Evolutionary conservation across 176 grass and related monocot species (phyloP), one percentile per base, ranked within the genome.

Genomic region (Pontederia crassipes): DNA sequence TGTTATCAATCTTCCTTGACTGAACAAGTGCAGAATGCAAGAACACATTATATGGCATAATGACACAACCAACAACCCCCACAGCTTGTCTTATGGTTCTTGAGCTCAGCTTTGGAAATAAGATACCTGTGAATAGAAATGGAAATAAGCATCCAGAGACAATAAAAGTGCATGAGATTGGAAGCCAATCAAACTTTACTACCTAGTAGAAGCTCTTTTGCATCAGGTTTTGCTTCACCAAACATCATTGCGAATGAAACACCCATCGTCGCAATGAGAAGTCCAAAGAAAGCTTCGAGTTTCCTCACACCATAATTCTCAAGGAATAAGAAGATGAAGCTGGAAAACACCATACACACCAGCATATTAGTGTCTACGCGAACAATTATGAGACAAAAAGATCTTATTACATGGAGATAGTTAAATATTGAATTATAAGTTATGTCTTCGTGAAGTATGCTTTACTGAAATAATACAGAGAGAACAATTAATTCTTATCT

Each of bases 251-350:
- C 91, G 58, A 96, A 96, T 26, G 86, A 90, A 58, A 90, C 0
- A 32, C 78, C 91, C 83, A 96, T 96, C 55, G 57, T 87, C 67
- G 83, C 78, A 66, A 96, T 84, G 48, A 96, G 77, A 49, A 96
- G 66, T 8, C 75, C 91, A 28, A 96, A 96, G 87, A 96, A 90
- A 9, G 91, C 91, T 79, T 96, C 91, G 51, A 96, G 48, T 82
- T 96, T 96, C 61, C 91, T 85, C 72, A 96, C 91, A 17, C 91
- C 86, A 64, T 87, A 96, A 59, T 90, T 96, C 81, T 96, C 91
- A 53, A 96, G 75, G 83, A 90, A 96, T 57, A 96, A 67, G 79
- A 96, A 96, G 64, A 96, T 63, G 75, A 96, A 90, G 75, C 91
- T 96, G 86, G 77, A 75, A 18, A 90, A 60, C 11, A 14, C 6